Conservation (phyloP, 2,329 filamentous ascomycete genomes). For the Leptographium procerum region DNA sequence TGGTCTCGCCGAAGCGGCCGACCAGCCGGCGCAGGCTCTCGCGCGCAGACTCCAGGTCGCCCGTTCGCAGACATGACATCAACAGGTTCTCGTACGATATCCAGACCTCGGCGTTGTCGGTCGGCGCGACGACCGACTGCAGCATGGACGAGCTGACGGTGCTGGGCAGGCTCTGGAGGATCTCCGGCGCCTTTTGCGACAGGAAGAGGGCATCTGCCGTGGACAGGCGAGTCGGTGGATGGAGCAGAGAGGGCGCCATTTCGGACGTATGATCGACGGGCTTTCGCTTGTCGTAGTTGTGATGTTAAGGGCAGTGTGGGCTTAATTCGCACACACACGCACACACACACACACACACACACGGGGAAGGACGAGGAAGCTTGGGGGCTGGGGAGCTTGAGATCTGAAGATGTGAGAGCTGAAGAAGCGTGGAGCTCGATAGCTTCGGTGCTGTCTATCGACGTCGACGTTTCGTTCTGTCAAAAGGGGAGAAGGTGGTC, state of each 20-base stretch:
- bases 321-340: too few relatives aligned
- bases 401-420: background rate
- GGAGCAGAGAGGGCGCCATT: constrained; percentile 43
- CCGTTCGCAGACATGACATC: constrained; percentile 70
- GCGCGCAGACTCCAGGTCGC: constrained; percentile 68
- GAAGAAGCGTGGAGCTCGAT: too few relatives aligned
- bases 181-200: constrained; percentile 48
- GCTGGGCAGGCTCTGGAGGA: constrained; percentile 43
- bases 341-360: too few relatives aligned
- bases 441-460: too few relatives aligned
- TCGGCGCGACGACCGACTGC: constrained; percentile 38
- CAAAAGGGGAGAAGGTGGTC: too few relatives aligned
- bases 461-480: too few relatives aligned
- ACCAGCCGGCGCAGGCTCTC: constrained; percentile 65
- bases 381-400: background rate
- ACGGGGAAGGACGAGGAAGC: too few relatives aligned
- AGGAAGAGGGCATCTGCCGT: constrained; percentile 43
- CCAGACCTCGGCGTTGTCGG: constrained; percentile 75
- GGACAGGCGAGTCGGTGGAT: constrained; percentile 45
- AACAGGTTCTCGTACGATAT: constrained; percentile 77
- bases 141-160: constrained; percentile 44
- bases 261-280: background rate
- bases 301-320: too few relatives aligned
- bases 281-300: too few relatives aligned
- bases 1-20: constrained; percentile 67